Evolutionary conservation across 129 eudicot genomes (phyloP).

Genomic region (Deinandra increscens): DNA sequence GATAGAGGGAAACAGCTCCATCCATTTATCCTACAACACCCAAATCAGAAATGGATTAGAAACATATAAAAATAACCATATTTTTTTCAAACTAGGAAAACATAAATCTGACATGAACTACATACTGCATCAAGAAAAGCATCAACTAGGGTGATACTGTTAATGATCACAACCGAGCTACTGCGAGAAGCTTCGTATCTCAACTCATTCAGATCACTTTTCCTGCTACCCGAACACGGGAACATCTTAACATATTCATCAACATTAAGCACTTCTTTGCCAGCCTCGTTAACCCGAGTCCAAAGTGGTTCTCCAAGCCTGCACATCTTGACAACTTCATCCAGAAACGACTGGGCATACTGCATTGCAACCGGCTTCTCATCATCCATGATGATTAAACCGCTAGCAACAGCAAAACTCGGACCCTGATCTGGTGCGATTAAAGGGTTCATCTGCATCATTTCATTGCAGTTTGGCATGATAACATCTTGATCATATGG

Average conservation of each 20-base stretch:
- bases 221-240: conserved; percentile 40
- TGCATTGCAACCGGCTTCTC: conserved; percentile 72
- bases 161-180: conserved; percentile 72
- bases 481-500: conserved; percentile 55
- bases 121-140: conserved; percentile 93
- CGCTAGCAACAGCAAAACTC: conserved; percentile 41
- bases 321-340: conserved; percentile 75
- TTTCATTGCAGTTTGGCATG: conserved; percentile 41
- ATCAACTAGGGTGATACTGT: conserved; percentile 81
- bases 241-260: conserved; percentile 76
- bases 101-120: conserved; percentile 9
- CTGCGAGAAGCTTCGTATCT: conserved; percentile 72
- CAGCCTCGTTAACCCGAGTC: conserved; percentile 39
- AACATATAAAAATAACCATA: background rate
- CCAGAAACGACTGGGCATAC: conserved; percentile 58
- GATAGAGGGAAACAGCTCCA: conserved; percentile 90
- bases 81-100: background rate
- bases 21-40: conserved; percentile 73
- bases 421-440: conserved; percentile 49
- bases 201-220: conserved; percentile 41
- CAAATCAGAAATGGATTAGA: background rate
- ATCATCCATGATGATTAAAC: conserved; percentile 55
- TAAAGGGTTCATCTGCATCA: conserved; percentile 46
- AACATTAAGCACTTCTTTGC: conserved; percentile 54
- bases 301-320: conserved; percentile 66